These are phyloP conservation scores for Gracilaria domingensis DNA, from an alignment of 23 red algal genomes.

Conservation along the genomic window DNA sequence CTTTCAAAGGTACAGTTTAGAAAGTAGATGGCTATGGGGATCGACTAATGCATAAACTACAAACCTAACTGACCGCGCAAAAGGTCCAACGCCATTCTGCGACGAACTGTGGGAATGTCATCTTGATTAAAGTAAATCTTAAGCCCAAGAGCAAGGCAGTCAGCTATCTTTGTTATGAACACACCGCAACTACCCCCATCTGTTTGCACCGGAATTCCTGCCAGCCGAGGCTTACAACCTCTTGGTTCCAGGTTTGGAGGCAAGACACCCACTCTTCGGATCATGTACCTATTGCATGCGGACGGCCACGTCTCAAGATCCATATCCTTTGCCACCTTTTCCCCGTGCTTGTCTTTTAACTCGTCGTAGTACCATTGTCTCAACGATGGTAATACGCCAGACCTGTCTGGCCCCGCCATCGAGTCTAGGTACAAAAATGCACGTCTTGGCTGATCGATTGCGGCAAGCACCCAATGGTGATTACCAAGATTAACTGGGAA, in stretches of 20 bases:
- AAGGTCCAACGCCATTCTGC: conserved; percentile 59
- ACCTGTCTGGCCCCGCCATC: conserved; percentile 44
- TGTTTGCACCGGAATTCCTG: conserved; percentile 45
- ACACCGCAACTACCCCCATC: conserved; percentile 79
- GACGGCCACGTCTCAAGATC: conserved; percentile 35
- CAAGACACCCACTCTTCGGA: conserved; percentile 10
- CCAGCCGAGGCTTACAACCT: neutral
- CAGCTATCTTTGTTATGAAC: conserved; percentile 64
- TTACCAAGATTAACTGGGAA: conserved; percentile 69
- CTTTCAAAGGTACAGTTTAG: neutral
- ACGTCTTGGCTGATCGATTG: conserved; percentile 1
- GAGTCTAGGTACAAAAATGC: conserved; percentile 70
- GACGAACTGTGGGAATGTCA: conserved; percentile 19
- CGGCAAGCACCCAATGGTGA: conserved; percentile 69
- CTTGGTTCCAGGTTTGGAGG: conserved; percentile 27
- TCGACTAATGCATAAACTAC: neutral
- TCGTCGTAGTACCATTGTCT: conserved; percentile 64
- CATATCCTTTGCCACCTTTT: neutral
- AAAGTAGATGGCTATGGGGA: neutral
- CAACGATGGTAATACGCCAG: conserved; percentile 28
- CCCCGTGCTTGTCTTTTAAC: conserved; percentile 19
- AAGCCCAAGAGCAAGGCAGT: conserved; percentile 49
- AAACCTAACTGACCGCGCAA: conserved; percentile 12
- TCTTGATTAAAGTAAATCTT: conserved; percentile 58
- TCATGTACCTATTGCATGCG: conserved; percentile 21